A percentile compares a stretch with the other conserved stretches of the same genome.
These are phyloP conservation scores for Barnettozyma populi DNA, from an alignment of 805 yeast genomes.

Conservation along the genomic window DNA sequence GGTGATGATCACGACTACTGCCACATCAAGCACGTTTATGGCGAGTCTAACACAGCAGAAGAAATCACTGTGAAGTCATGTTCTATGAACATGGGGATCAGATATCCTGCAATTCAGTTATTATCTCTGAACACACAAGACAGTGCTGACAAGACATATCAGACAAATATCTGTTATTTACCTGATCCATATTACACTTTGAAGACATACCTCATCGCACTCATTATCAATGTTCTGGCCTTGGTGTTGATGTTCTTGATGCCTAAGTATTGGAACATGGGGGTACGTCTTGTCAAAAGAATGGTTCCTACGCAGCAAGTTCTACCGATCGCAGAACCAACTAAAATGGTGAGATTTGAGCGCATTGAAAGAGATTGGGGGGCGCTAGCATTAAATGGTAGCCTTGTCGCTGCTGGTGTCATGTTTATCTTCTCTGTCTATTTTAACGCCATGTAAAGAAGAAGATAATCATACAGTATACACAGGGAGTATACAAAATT, in stretches of 20 bases:
- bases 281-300: slow-evolving; percentile 4
- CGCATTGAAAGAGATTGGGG: slow-evolving; percentile 9
- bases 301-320: not conserved
- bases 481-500: not conserved
- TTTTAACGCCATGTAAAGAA: slow-evolving; percentile 17
- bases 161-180: slow-evolving; percentile 49
- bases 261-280: slow-evolving; percentile 26
- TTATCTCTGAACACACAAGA: slow-evolving; percentile 48
- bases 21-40: slow-evolving; percentile 52
- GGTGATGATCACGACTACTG: slow-evolving; percentile 99
- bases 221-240: slow-evolving; percentile 17
- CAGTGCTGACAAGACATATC: slow-evolving; percentile 23
- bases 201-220: slow-evolving; percentile 28
- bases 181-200: slow-evolving; percentile 49
- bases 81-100: slow-evolving; percentile 90
- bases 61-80: slow-evolving; percentile 87
- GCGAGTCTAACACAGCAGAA: slow-evolving; percentile 34
- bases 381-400: slow-evolving; percentile 12
- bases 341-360: slow-evolving; percentile 1
- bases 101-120: slow-evolving; percentile 80
- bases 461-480: not conserved
- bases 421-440: slow-evolving; percentile 16
- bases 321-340: slow-evolving; percentile 20
- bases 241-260: slow-evolving; percentile 23
- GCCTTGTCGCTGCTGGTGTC: slow-evolving; percentile 11